phyloP scores from a whole-genome alignment of 1,284 basidiomycete genomes.

The Moniliophthora roreri region DNA sequence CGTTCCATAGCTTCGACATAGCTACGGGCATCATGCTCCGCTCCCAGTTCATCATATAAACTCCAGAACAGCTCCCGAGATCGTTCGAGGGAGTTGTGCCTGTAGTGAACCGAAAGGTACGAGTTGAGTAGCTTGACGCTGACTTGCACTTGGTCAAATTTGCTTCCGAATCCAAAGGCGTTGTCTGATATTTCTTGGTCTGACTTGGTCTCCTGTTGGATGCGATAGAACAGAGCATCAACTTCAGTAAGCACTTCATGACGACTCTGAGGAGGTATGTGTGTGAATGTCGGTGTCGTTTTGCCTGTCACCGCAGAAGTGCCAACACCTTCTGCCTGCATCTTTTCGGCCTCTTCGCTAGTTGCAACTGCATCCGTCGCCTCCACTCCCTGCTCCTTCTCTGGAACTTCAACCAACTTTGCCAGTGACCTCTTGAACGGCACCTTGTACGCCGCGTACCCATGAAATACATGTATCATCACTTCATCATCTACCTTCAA shows the following conservation, averaged over 20 bases:
- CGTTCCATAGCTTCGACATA: conserved; percentile 71
- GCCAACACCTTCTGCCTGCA: conserved; percentile 4
- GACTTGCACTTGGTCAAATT: conserved; percentile 61
- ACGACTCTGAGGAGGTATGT: conserved; percentile 72
- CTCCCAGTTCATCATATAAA: conserved; percentile 43
- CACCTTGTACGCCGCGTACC: conserved; percentile 82
- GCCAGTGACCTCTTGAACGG: conserved; percentile 58
- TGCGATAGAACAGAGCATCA: conserved; percentile 66
- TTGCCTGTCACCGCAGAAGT: conserved; percentile 12
- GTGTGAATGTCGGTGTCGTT: conserved; percentile 42
- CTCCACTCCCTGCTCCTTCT: neutral
- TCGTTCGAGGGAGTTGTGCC: conserved; percentile 54
- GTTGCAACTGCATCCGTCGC: conserved; percentile 14
- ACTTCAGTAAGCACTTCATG: conserved; percentile 78
- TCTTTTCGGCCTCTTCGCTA: conserved; percentile 2
- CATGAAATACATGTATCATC: conserved; percentile 84
- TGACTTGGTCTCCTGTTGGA: conserved; percentile 50
- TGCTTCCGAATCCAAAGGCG: conserved; percentile 26
- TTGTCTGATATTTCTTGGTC: conserved; percentile 16
- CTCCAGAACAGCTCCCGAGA: conserved; percentile 47
- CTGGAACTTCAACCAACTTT: conserved; percentile 28
- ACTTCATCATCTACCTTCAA: conserved; percentile 66
- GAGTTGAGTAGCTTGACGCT: conserved; percentile 75
- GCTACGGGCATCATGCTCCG: conserved; percentile 51
- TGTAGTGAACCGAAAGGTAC: conserved; percentile 79